Conservation (phyloP, 192 early-diverging fungal species). For the Coemansia sp. region DNA sequence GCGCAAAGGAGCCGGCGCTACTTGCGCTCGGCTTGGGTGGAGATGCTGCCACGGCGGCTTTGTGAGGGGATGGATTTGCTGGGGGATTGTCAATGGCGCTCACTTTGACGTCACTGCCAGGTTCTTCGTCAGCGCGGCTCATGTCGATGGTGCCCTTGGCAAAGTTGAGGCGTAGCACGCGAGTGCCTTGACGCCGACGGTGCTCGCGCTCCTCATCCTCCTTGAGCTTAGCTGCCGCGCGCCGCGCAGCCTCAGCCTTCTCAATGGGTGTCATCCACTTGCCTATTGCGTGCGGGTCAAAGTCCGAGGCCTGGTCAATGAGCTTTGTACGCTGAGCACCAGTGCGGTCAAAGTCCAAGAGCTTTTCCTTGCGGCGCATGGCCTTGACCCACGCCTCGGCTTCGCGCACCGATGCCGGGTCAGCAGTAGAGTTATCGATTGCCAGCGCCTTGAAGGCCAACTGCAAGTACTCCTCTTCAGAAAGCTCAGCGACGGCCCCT, state of each 20-base stretch:
- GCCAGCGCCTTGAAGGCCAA: slow-evolving; percentile 42
- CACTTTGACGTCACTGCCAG: not conserved
- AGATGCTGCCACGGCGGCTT: not conserved
- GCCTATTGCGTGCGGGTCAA: slow-evolving; percentile 37
- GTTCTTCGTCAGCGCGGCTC: slow-evolving; percentile 4
- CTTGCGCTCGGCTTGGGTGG: not conserved
- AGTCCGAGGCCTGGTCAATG: slow-evolving; percentile 51
- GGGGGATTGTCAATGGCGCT: not conserved
- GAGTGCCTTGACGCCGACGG: slow-evolving; percentile 41
- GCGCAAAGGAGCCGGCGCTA: slow-evolving; percentile 24
- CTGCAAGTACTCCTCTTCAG: slow-evolving; percentile 43
- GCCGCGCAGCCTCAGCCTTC: slow-evolving; percentile 26
- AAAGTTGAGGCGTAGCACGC: slow-evolving; percentile 45
- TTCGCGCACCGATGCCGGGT: slow-evolving; percentile 12
- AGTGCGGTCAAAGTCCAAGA: slow-evolving; percentile 57
- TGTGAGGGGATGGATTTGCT: not conserved
- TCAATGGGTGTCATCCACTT: slow-evolving; percentile 58
- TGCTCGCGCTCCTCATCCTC: slow-evolving; percentile 34
- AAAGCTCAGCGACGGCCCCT: slow-evolving; percentile 15
- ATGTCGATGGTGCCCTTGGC: slow-evolving; percentile 20
- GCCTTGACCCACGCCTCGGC: slow-evolving; percentile 52
- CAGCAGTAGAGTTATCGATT: slow-evolving; percentile 21
- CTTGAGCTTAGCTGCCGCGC: not conserved
- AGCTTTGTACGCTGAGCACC: slow-evolving; percentile 56
- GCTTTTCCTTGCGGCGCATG: slow-evolving; percentile 42